These are phyloP conservation scores for Hygrocybe punicea DNA, from an alignment of 768 basidiomycete genomes.

Conservation along the genomic window DNA sequence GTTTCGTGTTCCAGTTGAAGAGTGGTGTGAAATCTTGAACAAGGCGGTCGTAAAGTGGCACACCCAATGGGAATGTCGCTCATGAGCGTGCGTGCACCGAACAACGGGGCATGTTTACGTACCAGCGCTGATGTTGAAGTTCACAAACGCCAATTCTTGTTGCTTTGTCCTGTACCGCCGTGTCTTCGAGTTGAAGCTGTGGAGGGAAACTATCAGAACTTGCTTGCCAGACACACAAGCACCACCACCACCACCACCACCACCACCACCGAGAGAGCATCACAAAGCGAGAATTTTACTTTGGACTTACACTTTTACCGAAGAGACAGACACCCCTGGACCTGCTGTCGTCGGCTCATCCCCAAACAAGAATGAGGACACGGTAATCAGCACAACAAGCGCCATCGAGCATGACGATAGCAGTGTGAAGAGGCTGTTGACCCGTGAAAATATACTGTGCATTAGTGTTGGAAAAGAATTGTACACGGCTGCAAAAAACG, in stretches of 20 bases:
- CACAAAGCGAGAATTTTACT: constrained; percentile 2
- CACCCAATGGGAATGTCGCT: too few relatives aligned
- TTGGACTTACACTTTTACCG: constrained; percentile 70
- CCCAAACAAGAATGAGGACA: constrained; percentile 67
- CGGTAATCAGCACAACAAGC: constrained; percentile 63
- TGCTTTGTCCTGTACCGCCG: constrained; percentile 56
- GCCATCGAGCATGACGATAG: constrained; percentile 74
- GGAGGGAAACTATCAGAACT: too few relatives aligned
- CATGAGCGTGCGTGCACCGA: background rate
- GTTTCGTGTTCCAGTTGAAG: constrained; percentile 97
- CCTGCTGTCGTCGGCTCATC: constrained; percentile 59
- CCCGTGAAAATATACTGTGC: constrained; percentile 66
- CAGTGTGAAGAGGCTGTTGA: constrained; percentile 71
- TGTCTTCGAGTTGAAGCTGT: constrained; percentile 48
- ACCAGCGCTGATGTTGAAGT: constrained; percentile 83
- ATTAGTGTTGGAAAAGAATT: constrained; percentile 34
- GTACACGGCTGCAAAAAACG: background rate
- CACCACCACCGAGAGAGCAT: too few relatives aligned
- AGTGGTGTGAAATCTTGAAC: constrained; percentile 70
- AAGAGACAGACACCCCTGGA: constrained; percentile 48
- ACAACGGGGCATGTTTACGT: constrained; percentile 16
- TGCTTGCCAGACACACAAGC: background rate
- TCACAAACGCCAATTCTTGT: constrained; percentile 75
- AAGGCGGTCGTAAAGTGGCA: background rate
- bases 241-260: too few relatives aligned